Evolutionary conservation across 164 flowering plant species (phyloP), one percentile per base, ranked within the genome.

Genomic region (Buxus sempervirens): DNA sequence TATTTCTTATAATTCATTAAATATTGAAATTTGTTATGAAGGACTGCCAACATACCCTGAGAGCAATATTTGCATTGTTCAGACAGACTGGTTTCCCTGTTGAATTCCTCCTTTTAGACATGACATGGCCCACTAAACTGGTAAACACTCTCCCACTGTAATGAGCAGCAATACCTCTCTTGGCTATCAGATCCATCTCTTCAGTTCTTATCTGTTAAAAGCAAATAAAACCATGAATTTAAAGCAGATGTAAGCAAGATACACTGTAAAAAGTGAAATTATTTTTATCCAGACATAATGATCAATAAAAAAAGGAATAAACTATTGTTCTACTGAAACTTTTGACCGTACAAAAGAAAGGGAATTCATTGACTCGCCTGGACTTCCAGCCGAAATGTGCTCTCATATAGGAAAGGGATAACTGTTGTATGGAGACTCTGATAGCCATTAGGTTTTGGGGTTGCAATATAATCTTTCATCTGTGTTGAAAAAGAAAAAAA

Each of bases 381-480:
- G 74, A 96, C 95, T 80, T 96, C 99, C 64, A 96, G 78, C 64
- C 93, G 81, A 69, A 96, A 90, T 93, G 84, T 96, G 84, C 99
- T 96, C 79, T 92, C 99, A 71, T 96, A 89, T 63, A 96, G 81
- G 77, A 96, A 95, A 54, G 99, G 99, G 62, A 96, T 92, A 56
- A 92, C 93, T 38, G 88, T 88, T 55, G 98, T 96, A 75, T 96
- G 98, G 57, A 96, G 90, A 81, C 98, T 92, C 73, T 96, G 96
- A 71, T 96, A 96, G 61, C 99, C 99, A 83, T 96, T 96, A 68
- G 98, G 96, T 70, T 92, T 96, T 66, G 99, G 97, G 23, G 97
- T 96, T 62, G 98, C 99, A 72, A 96, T 92, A 59, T 90, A 92
- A 76, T 96, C 99, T 73, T 96, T 96, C 87, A 89, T 84, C 99